Conservation (phyloP, 768 basidiomycete species). For the Boletus fagicola region DNA sequence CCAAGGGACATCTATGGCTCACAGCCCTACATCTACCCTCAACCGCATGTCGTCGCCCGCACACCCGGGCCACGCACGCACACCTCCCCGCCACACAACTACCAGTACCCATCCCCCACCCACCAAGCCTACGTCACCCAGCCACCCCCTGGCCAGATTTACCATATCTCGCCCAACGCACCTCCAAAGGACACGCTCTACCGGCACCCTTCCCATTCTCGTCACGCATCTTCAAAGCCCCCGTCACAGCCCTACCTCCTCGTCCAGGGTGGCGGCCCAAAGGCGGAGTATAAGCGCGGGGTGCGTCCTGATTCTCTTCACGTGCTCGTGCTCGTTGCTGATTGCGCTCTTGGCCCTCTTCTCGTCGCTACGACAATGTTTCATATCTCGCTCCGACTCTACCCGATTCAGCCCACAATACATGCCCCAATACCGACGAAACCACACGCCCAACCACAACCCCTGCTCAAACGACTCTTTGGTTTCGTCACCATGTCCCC, state of each 20-base stretch:
- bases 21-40: slow-evolving; percentile 19
- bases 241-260: slow-evolving; percentile 28
- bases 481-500: slow-evolving; percentile 29
- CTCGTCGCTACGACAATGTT: slow-evolving; percentile 5
- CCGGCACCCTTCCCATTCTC: slow-evolving; percentile 19
- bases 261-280: slow-evolving; percentile 28
- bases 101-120: slow-evolving; percentile 21
- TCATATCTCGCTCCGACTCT: neutral
- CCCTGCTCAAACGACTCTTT: slow-evolving; percentile 32
- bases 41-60: slow-evolving; percentile 14
- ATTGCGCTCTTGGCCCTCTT: slow-evolving; percentile 10
- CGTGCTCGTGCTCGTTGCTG: slow-evolving; percentile 16
- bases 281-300: slow-evolving; percentile 32
- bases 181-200: slow-evolving; percentile 22
- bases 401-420: slow-evolving; percentile 20
- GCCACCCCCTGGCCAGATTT: slow-evolving; percentile 31
- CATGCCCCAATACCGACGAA: slow-evolving; percentile 31
- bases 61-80: slow-evolving; percentile 17
- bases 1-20: slow-evolving; percentile 16
- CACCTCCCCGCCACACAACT: slow-evolving; percentile 18
- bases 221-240: slow-evolving; percentile 23
- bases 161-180: slow-evolving; percentile 12
- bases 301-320: slow-evolving; percentile 22
- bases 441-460: slow-evolving; percentile 28
- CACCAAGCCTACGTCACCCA: slow-evolving; percentile 22